phyloP scores from a whole-genome alignment of 768 basidiomycete genomes.

The Russula brevipes region DNA sequence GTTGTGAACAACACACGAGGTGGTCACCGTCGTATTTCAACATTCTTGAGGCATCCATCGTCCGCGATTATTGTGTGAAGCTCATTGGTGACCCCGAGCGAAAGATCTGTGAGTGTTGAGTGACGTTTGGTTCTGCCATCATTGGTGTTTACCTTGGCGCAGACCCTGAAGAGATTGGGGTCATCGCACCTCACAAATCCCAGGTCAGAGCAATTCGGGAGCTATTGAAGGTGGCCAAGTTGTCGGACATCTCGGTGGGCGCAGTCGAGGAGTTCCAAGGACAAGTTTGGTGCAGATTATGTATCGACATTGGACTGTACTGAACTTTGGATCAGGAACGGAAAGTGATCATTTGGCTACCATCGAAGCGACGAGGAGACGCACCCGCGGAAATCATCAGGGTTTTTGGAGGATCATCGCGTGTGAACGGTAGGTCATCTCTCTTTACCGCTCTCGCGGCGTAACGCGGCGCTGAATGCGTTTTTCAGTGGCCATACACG shows the following conservation, averaged over 20 bases:
- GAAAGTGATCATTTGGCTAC: slow-evolving; percentile 36
- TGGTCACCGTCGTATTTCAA: slow-evolving; percentile 40
- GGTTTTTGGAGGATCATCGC: slow-evolving; percentile 35
- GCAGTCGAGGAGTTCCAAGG: slow-evolving; percentile 41
- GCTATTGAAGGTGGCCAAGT: slow-evolving; percentile 22
- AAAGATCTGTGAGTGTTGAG: slow-evolving; percentile 31
- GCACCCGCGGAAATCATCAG: slow-evolving; percentile 30
- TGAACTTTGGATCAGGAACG: slow-evolving; percentile 31
- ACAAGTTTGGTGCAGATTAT: slow-evolving; percentile 29
- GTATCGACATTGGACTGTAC: not conserved
- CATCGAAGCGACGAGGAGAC: slow-evolving; percentile 31
- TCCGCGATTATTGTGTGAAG: slow-evolving; percentile 32
- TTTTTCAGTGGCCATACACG: slow-evolving; percentile 57
- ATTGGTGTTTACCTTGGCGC: not conserved
- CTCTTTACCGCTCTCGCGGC: not conserved
- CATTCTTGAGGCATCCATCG: slow-evolving; percentile 34
- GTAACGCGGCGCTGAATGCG: not conserved
- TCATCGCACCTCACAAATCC: slow-evolving; percentile 38
- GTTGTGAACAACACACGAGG: slow-evolving; percentile 33
- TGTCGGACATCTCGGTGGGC: slow-evolving; percentile 32
- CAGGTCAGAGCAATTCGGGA: slow-evolving; percentile 34
- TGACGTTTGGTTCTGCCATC: not conserved
- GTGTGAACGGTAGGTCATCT: slow-evolving; percentile 36
- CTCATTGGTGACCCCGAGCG: slow-evolving; percentile 30
- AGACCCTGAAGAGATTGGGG: slow-evolving; percentile 35